Conservation (phyloP, 371 early-diverging fungal genomes). For the Rhizopus delemar region DNA sequence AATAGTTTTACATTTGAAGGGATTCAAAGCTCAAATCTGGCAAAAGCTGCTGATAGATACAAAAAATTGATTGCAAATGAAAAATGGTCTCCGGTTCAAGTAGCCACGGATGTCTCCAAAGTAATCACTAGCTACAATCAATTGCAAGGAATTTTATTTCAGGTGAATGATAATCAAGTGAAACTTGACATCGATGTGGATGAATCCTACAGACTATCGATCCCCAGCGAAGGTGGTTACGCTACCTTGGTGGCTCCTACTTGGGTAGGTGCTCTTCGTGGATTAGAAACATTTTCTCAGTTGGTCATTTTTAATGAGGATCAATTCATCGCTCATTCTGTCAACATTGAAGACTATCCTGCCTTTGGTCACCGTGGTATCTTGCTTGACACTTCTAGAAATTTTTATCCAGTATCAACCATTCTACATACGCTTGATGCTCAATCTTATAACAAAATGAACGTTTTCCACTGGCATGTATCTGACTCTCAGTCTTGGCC, state of each 20-base stretch:
- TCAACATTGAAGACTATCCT: constrained; percentile 50
- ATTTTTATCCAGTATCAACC: constrained; percentile 58
- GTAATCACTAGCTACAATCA: background rate
- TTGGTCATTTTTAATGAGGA: constrained; percentile 24
- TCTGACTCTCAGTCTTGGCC: constrained; percentile 73
- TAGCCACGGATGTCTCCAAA: background rate
- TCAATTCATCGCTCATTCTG: constrained; percentile 36
- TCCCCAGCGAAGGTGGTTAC: constrained; percentile 31
- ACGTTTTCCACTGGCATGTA: constrained; percentile 79
- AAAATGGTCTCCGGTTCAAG: constrained; percentile 20
- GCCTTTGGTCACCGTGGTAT: constrained; percentile 55
- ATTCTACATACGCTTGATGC: constrained; percentile 62
- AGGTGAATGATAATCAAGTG: constrained; percentile 7
- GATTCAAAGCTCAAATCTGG: constrained; percentile 16
- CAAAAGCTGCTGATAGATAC: constrained; percentile 12
- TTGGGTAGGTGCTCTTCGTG: constrained; percentile 57
- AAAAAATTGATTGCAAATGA: constrained; percentile 12
- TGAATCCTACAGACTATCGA: constrained; percentile 58
- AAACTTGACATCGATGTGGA: constrained; percentile 37
- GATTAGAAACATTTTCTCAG: constrained; percentile 56
- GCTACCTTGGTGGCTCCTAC: constrained; percentile 58
- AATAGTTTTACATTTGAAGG: constrained; percentile 16
- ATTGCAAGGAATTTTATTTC: constrained; percentile 5
- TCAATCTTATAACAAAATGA: constrained; percentile 70
- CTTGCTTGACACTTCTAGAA: constrained; percentile 67